Evolutionary conservation across 2,329 filamentous ascomycete genomes (phyloP).

Genomic region (Fusarium drepaniforme): DNA sequence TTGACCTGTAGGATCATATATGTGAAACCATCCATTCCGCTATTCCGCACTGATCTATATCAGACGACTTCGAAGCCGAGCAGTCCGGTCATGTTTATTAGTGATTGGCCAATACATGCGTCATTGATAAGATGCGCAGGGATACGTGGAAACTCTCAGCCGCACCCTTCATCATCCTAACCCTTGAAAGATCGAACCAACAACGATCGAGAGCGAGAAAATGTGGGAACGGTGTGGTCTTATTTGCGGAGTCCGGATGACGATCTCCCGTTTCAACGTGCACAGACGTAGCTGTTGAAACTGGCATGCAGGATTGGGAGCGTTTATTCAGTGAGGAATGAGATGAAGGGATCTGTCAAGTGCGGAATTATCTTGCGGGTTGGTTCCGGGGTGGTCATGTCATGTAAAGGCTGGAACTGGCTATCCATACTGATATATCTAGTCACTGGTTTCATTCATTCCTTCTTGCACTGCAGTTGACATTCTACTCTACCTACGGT

Average conservation of each 20-base stretch:
- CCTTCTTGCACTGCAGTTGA: not conserved
- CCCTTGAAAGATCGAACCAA: not conserved
- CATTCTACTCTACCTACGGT: not conserved
- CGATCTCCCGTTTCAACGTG: slow-evolving; percentile 4
- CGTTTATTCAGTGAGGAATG: not conserved
- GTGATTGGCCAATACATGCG: not conserved
- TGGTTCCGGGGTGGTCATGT: not conserved
- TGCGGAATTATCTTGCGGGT: not conserved
- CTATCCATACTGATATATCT: too few relatives aligned
- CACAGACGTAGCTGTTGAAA: not conserved
- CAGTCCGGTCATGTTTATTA: not conserved
- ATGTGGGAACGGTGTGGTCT: not conserved
- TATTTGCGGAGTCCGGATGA: not conserved
- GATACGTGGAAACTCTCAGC: not conserved
- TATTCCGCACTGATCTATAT: not conserved
- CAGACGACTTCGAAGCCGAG: not conserved
- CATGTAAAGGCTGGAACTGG: too few relatives aligned
- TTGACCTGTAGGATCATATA: not conserved
- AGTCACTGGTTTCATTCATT: not conserved
- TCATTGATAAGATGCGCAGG: not conserved
- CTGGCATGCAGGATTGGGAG: not conserved
- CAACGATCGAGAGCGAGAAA: too few relatives aligned
- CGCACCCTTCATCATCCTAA: not conserved
- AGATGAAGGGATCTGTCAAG: not conserved
- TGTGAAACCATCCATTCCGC: not conserved